Conservation (phyloP, 208 protist genomes). For the Leishmania major region DNA sequence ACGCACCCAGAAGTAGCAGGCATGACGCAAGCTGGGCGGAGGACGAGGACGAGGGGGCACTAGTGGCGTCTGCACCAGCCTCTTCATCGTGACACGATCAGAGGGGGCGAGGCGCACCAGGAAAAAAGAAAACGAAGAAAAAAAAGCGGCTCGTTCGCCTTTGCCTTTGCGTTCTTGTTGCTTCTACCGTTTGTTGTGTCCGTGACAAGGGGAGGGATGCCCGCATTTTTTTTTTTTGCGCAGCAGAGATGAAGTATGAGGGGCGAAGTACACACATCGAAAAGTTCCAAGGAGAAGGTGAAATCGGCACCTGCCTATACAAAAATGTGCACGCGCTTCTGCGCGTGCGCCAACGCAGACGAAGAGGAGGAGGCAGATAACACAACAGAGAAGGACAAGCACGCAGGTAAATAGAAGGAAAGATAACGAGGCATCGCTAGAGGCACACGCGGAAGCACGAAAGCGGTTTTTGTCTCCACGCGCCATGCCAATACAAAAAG, state of each 20-base stretch:
- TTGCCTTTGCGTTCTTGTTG: background rate
- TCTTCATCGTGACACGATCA: background rate
- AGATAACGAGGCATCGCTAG: background rate
- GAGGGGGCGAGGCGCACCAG: background rate
- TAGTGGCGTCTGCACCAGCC: background rate
- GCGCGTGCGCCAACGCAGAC: background rate
- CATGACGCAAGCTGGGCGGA: background rate
- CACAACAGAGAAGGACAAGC: background rate
- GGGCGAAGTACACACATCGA: conserved; percentile 5
- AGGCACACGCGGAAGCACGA: background rate
- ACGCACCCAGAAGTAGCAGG: background rate
- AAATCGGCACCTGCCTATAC: background rate
- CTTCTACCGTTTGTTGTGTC: too few relatives aligned
- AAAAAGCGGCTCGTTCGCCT: background rate
- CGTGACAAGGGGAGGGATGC: background rate
- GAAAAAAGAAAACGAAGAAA: background rate
- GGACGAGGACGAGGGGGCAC: background rate
- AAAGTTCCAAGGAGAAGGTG: background rate
- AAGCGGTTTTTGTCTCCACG: background rate
- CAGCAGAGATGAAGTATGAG: background rate
- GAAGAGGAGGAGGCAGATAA: background rate
- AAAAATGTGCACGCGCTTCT: background rate
- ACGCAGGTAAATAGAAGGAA: background rate
- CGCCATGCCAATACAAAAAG: too few relatives aligned
- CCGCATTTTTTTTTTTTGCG: too few relatives aligned